These are phyloP conservation scores for Schizosaccharomyces osmophilus DNA, from an alignment of 805 yeast genomes.

Conservation along the genomic window DNA sequence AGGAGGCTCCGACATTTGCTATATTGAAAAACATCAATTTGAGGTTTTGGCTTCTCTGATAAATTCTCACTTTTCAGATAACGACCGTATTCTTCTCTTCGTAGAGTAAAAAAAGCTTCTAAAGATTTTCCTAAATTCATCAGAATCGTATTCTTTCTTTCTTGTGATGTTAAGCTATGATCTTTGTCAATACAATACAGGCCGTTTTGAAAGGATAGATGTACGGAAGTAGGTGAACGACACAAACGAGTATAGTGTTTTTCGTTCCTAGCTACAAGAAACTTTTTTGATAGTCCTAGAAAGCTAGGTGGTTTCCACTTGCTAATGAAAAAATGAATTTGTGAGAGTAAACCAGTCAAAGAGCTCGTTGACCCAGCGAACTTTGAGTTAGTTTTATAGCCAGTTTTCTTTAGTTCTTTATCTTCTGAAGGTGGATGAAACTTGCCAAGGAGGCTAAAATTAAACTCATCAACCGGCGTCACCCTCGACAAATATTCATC, in stretches of 20 bases:
- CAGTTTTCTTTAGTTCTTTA: conserved; percentile 22
- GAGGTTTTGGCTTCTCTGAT: not conserved
- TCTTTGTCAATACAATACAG: conserved; percentile 49
- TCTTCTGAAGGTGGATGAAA: conserved; percentile 54
- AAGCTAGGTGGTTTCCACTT: conserved; percentile 32
- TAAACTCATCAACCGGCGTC: conserved; percentile 33
- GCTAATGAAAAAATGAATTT: conserved; percentile 48
- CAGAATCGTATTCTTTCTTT: not conserved
- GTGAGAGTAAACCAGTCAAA: conserved; percentile 51
- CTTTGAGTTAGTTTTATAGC: conserved; percentile 15
- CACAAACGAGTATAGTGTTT: not conserved
- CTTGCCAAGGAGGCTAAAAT: conserved; percentile 28
- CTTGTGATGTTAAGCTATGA: conserved; percentile 17
- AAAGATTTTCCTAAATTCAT: not conserved
- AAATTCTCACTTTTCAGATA: not conserved
- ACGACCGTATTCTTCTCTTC: conserved; percentile 5
- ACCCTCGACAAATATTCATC: not conserved
- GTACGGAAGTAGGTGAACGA: conserved; percentile 27
- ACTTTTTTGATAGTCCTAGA: conserved; percentile 21
- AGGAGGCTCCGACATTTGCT: conserved; percentile 42
- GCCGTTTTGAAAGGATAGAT: conserved; percentile 24
- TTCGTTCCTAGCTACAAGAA: conserved; percentile 6
- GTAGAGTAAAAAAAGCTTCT: not conserved
- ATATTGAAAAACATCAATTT: conserved; percentile 32
- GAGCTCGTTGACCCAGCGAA: conserved; percentile 72